Conservation (phyloP, 176 grass and related monocot genomes). For the Cocos nucifera region DNA sequence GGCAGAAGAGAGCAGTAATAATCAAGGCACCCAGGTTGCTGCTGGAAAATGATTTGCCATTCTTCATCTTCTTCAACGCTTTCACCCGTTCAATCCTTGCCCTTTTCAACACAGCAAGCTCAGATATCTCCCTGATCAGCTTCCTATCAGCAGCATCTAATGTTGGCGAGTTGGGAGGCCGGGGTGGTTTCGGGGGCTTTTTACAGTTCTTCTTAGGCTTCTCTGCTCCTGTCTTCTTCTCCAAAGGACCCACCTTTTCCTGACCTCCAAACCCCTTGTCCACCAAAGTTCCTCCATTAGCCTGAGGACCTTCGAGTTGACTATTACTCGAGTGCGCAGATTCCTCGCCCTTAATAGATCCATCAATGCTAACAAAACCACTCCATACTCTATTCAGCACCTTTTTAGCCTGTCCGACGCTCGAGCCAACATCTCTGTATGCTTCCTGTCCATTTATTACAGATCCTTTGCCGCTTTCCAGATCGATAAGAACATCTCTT, state of each 20-base stretch:
- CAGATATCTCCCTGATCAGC: slow-evolving; percentile 74
- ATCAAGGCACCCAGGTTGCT: slow-evolving; percentile 52
- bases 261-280: slow-evolving; percentile 37
- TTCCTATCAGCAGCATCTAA: slow-evolving; percentile 73
- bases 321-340: slow-evolving; percentile 17
- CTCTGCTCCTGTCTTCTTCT: slow-evolving; percentile 32
- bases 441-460: slow-evolving; percentile 19
- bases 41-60: slow-evolving; percentile 42
- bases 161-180: slow-evolving; percentile 38
- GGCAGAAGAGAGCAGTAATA: slow-evolving; percentile 84
- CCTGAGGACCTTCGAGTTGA: slow-evolving; percentile 19
- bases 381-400: slow-evolving; percentile 20
- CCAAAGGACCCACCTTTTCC: slow-evolving; percentile 27
- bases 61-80: slow-evolving; percentile 86
- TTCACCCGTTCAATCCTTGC: slow-evolving; percentile 93
- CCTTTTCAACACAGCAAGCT: slow-evolving; percentile 60
- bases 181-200: slow-evolving; percentile 68
- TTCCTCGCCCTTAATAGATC: slow-evolving; percentile 29
- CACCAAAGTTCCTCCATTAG: slow-evolving; percentile 19
- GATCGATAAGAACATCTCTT: slow-evolving; percentile 43
- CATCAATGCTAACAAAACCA: slow-evolving; percentile 13
- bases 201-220: slow-evolving; percentile 73
- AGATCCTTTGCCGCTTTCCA: slow-evolving; percentile 47
- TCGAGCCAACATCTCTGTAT: slow-evolving; percentile 1
- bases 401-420: slow-evolving; percentile 14